Conservation (phyloP, 495 filamentous ascomycete species). For the Ramalina intermedia region DNA sequence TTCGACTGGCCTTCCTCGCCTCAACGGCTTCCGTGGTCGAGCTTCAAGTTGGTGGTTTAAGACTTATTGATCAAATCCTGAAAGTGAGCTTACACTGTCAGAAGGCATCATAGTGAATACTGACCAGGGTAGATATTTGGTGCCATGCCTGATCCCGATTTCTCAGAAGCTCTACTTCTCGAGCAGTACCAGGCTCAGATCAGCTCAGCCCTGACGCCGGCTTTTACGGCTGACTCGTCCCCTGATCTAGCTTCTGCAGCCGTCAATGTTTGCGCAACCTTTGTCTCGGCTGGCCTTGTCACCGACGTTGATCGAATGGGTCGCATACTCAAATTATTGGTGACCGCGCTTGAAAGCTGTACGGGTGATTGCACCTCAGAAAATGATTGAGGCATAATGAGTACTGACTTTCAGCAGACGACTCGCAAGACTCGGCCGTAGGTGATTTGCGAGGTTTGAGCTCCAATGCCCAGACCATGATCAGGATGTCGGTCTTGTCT, state of each 20-base stretch:
- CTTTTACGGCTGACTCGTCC: conserved; percentile 90
- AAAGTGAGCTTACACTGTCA: conserved; percentile 29
- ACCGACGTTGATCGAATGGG: conserved; percentile 98
- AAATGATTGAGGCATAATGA: not conserved
- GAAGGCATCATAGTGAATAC: not conserved
- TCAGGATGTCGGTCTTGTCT: conserved; percentile 91
- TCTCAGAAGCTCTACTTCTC: conserved; percentile 83
- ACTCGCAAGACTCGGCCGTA: conserved; percentile 67
- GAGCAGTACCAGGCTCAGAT: conserved; percentile 99
- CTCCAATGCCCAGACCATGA: conserved; percentile 95
- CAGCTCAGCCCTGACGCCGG: conserved; percentile 87
- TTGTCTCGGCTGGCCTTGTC: conserved; percentile 93
- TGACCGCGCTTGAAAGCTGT: conserved; percentile 86
- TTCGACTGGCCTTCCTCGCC: conserved; percentile 92
- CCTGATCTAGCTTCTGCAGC: conserved; percentile 89
- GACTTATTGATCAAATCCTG: conserved; percentile 83
- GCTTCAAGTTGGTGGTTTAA: conserved; percentile 73
- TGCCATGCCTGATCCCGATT: conserved; percentile 88
- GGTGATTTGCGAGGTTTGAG: conserved; percentile 88
- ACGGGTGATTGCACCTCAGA: conserved; percentile 34
- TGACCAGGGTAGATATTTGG: conserved; percentile 60
- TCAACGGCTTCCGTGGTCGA: conserved; percentile 88
- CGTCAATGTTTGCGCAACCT: conserved; percentile 93
- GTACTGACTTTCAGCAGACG: conserved; percentile 20
- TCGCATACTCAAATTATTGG: conserved; percentile 81